Evolutionary conservation across 352 stramenopile species (phyloP).

Genomic region (Globisporangium iwayamae): DNA sequence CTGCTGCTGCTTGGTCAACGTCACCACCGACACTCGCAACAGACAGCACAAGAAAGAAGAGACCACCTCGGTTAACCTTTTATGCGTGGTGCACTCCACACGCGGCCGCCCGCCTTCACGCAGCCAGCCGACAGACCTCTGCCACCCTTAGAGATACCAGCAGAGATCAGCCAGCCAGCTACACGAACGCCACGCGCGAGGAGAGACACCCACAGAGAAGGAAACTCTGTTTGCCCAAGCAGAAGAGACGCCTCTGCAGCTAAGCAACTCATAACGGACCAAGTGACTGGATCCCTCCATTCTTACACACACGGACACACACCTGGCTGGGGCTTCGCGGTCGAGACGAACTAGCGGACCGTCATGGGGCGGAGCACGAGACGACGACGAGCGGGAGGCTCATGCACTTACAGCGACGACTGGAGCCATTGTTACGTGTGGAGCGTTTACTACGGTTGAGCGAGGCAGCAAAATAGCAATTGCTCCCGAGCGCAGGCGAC

Average conservation of each 20-base stretch:
- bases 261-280: constrained; percentile 67
- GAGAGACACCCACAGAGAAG: constrained; percentile 72
- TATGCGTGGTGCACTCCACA: constrained; percentile 40
- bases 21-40: neutral
- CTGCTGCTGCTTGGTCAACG: constrained; percentile 10
- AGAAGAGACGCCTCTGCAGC: constrained; percentile 85
- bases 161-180: neutral
- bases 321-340: constrained; percentile 5
- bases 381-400: constrained; percentile 6
- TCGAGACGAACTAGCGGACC: neutral
- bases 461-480: constrained; percentile 29
- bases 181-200: neutral
- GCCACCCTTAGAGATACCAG: neutral
- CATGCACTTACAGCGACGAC: constrained; percentile 35
- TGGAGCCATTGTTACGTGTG: constrained; percentile 45
- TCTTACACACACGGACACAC: constrained; percentile 1
- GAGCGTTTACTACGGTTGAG: constrained; percentile 28
- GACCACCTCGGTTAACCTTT: constrained; percentile 22
- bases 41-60: constrained; percentile 11
- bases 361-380: neutral
- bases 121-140: no score
- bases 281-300: neutral
- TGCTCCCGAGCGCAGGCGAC: neutral
- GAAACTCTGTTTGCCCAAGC: constrained; percentile 87
- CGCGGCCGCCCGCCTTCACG: neutral